Base-by-base conservation (phyloP, 2,329 filamentous ascomycete genomes). In the Sarocladium kiliense region DNA sequence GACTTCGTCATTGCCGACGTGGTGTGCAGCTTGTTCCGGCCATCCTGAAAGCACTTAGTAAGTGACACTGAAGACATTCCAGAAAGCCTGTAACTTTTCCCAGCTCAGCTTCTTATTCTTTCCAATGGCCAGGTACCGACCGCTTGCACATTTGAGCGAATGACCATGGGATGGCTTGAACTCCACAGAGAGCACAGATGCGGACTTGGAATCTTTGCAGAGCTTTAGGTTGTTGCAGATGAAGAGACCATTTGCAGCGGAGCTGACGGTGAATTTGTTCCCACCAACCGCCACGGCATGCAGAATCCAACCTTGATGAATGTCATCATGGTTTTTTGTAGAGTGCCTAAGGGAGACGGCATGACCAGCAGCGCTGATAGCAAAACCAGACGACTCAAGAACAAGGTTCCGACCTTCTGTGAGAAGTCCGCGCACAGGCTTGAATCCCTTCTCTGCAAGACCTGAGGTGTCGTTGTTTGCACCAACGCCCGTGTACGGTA, bases 391-490 rank as follows among this genome's bases (percentile, higher is more conserved):
- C 54, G 68, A 64, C 61, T 80, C 78, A 54, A 82, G 76, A 3
- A 76, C 74, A 14, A 82, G 69, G 60, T 76, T 81, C 18, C 78
- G 76, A 11, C 79, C 80, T 61, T 82, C 79, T 4, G 77, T 81
- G 25, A 82, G 65, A 21, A 73, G 68, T 1, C 80, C 79, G 2
- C 79, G 68, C 27, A 78, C 70, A 30, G 71, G 61, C 64, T 83
- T 83, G 71, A 75, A 82, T 1, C 80, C 80, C 36, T 77, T 66
- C 60, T 82, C 79, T n/a, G 74, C 76, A 39, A 71, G 66, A 2
- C 65, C 67, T 10, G 71, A 68, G 9, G 67, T 65, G 49, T 74
- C 68, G 19, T 69, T 60, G 11, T 71, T 73, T 54, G 67, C 67
- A 14, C 57, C 58, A 23, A 63, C 53, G 50, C 64, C 64, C 16